Base-by-base conservation (phyloP, 1,139 yeast genomes). In the Protomyces inundatus region DNA sequence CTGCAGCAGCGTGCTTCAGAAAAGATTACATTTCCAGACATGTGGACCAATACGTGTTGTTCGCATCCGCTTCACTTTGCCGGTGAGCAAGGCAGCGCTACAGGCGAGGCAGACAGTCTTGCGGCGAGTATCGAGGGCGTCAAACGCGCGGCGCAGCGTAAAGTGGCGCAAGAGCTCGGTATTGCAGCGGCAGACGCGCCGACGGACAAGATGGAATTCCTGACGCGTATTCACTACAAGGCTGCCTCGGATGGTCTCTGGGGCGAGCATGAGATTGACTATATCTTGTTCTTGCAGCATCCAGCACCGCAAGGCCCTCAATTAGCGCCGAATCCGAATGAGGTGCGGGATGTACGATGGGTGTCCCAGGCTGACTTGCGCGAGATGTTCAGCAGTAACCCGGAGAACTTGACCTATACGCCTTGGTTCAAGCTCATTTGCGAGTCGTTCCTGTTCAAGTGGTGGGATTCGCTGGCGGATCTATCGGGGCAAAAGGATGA, bases 201-300 rank as follows among this genome's bases (percentile, higher is more conserved):
- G 2, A 68, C 84, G 37, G 83, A 82, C 5, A 80, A 84, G 61
- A 91, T 93, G 78, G 82, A 87, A 66, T 93, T 86, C 75, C 80
- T 93, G 73, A 93, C 97, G 39, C 84, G 98, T 77, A 93, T 93
- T 70, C 98, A 93, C 77, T 93, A 93, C 77, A 87, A 85, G 79
- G 90, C 97, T 6, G 93, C 97, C 45, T 82, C 87, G 69, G 81
- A 81, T 69, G 90, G 89, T 35, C 82, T 84, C 66, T 93, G 98
- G 98, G 98, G 98, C 59, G 98, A 93, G 75, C 98, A 93, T 73
- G 98, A 93, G 76, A 88, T 93, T 69, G 99, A 93, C 76, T 93
- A 93, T 76, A 95, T 93, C 70, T 81, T 95, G 72, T 85, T 93
- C 68, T 85, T 88, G 71, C 83, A 81, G 72, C 78, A 90, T 37